These are phyloP conservation scores for Colletotrichum lindemuthianum DNA, from an alignment of 2,329 filamentous ascomycete species.

Conservation along the genomic window DNA sequence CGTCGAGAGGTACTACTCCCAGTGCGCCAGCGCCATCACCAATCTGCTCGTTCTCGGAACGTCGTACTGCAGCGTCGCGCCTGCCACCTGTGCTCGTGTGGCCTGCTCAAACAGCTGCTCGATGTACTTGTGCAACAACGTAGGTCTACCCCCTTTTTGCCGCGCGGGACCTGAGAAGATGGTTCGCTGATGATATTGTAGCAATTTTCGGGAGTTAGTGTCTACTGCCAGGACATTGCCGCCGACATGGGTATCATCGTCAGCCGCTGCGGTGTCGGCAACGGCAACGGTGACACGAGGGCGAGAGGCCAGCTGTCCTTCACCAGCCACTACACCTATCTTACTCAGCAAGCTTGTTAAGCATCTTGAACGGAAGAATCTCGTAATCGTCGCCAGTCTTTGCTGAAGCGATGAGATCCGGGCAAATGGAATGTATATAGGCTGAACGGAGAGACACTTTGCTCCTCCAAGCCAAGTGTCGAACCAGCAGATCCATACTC, in stretches of 20 bases:
- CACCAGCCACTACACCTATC: background rate
- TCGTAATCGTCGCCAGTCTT: too few relatives aligned
- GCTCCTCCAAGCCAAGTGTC: too few relatives aligned
- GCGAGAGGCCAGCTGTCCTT: background rate
- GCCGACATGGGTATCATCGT: background rate
- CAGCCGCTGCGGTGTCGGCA: background rate
- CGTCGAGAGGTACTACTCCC: background rate
- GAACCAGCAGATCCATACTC: too few relatives aligned
- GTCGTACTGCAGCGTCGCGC: conserved; percentile 10
- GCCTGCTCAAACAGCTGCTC: conserved; percentile 21
- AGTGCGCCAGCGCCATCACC: conserved; percentile 10
- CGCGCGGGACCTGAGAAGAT: background rate
- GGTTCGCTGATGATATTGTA: background rate
- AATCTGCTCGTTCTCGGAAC: conserved; percentile 8
- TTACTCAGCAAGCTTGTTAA: too few relatives aligned
- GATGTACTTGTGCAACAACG: conserved; percentile 32
- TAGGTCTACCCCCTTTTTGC: background rate
- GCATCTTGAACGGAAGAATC: rapidly evolving
- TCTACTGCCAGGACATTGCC: background rate
- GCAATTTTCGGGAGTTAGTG: background rate
- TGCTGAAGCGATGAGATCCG: too few relatives aligned
- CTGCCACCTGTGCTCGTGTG: conserved; percentile 14
- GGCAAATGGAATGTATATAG: too few relatives aligned
- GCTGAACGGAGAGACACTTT: too few relatives aligned
- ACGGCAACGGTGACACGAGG: background rate